Evolutionary conservation across 805 yeast genomes (phyloP), one percentile per base, ranked within the genome.

Genomic region (Barnettozyma wickerhamii): DNA sequence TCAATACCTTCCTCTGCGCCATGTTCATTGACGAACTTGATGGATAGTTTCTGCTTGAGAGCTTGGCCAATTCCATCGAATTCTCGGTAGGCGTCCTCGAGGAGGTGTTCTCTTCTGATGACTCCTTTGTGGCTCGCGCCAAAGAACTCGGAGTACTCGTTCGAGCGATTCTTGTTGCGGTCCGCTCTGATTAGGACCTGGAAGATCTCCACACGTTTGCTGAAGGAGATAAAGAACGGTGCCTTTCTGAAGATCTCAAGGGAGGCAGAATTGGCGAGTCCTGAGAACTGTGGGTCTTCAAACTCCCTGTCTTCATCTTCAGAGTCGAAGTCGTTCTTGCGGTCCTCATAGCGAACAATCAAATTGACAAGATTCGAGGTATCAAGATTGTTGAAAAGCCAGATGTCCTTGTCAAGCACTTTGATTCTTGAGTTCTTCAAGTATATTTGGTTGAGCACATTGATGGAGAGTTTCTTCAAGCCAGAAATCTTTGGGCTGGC

Each of bases 1-100:
- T 91, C 99, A 32, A 91, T 83, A 1, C 99, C 99, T 0, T 81
- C 88, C 58, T 91, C 98, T 13, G 65, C 66, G 2, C 90, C 95
- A 62, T 80, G 77, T 41, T 83, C 75, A 52, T 86, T 84, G 28
- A 67, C 66, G 55, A 93, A 89, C 13, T 72, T 71, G 2, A 93
- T 88, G 1, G 74, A 65, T 9, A 90, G 59, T 27, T 68, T 69
- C 7, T 71, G 56, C 52, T 84, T 88, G 58, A 90, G 74, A 4
- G 64, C 63, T 1, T 66, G 53, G 0, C 89, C 87, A 9, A 71
- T 51, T 3, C 65, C 61, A 24, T 74, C 72, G 53, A 83, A 83
- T 6, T 69, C 69, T 2, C 70, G 64, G 55, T 69, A 85, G 0
- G 96, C 90, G 63, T 88, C 96, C 27, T 79, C 81, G 10, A 89